Evolutionary conservation across 1,284 basidiomycete genomes (phyloP).

Genomic region (Flammula alnicola): DNA sequence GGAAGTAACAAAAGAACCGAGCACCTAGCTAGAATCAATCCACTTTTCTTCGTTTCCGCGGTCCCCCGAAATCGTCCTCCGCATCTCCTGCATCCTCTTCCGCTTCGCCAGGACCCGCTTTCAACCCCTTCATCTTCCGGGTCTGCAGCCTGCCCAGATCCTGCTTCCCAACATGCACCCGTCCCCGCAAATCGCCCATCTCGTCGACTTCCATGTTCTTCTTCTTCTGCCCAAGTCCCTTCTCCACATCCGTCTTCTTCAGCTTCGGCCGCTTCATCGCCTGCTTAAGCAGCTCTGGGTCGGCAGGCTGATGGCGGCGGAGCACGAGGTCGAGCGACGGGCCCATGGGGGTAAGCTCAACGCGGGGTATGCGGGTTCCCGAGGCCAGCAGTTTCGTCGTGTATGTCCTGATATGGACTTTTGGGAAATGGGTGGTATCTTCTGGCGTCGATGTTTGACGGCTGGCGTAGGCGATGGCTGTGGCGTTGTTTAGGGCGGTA

Average conservation of each 20-base stretch:
- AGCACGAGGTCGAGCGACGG: constrained; percentile 88
- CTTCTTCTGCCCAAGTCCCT: constrained; percentile 88
- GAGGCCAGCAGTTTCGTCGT: constrained; percentile 78
- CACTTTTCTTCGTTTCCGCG: constrained; percentile 25
- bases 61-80: constrained; percentile 16
- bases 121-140: constrained; percentile 91
- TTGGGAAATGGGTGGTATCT: constrained; percentile 63
- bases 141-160: constrained; percentile 88
- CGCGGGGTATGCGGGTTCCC: constrained; percentile 78
- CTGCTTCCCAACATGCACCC: constrained; percentile 90
- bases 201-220: constrained; percentile 97
- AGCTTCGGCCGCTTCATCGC: constrained; percentile 88
- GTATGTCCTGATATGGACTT: constrained; percentile 90
- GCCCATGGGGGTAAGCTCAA: constrained; percentile 89
- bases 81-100: constrained; percentile 37
- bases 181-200: constrained; percentile 95
- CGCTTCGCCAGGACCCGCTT: constrained; percentile 45
- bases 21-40: too few relatives aligned
- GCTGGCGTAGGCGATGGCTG: constrained; percentile 41
- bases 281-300: constrained; percentile 79
- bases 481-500: constrained; percentile 49
- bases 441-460: constrained; percentile 35
- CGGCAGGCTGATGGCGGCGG: constrained; percentile 76
- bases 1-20: background rate
- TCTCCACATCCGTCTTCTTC: constrained; percentile 84